Evolutionary conservation across 2,329 filamentous ascomycete species (phyloP).

Genomic region (Grosmannia huntii): DNA sequence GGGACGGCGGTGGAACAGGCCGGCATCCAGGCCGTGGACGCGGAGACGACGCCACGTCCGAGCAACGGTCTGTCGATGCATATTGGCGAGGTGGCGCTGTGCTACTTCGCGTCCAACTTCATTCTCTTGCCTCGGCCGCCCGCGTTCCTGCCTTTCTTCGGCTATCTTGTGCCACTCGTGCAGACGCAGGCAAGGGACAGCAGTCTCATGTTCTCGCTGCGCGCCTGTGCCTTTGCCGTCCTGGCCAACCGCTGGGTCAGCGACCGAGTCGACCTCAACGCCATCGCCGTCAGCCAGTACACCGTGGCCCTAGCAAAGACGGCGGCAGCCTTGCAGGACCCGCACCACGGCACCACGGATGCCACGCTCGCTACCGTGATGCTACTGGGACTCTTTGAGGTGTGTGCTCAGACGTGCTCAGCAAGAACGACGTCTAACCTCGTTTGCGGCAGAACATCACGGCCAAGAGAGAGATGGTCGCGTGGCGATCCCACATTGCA

Average conservation of each 20-base stretch:
- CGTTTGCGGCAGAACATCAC: constrained; percentile 34
- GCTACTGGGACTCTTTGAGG: constrained; percentile 47
- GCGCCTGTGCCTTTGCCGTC: constrained; percentile 44
- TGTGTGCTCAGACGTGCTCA: constrained; percentile 12
- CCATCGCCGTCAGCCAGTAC: constrained; percentile 37
- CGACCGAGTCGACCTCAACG: constrained; percentile 20
- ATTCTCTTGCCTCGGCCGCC: constrained; percentile 38
- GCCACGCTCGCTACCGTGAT: constrained; percentile 46
- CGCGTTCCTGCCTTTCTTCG: constrained; percentile 39
- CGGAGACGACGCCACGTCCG: neutral
- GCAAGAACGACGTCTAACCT: neutral
- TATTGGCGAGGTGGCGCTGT: constrained; percentile 40
- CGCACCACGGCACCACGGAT: constrained; percentile 37
- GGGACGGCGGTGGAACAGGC: neutral
- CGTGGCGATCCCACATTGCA: constrained; percentile 51
- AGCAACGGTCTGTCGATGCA: constrained; percentile 28
- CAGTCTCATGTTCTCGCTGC: constrained; percentile 39
- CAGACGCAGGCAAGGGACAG: constrained; percentile 15
- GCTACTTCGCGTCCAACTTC: constrained; percentile 49
- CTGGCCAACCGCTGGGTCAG: constrained; percentile 36
- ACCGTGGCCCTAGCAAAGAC: constrained; percentile 39
- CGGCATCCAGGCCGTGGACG: neutral
- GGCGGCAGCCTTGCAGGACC: constrained; percentile 38
- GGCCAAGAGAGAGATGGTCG: constrained; percentile 37
- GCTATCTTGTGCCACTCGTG: constrained; percentile 44